phyloP scores from a whole-genome alignment of 2,329 filamentous ascomycete species.

The Ceratocystiopsis brevicomis region DNA sequence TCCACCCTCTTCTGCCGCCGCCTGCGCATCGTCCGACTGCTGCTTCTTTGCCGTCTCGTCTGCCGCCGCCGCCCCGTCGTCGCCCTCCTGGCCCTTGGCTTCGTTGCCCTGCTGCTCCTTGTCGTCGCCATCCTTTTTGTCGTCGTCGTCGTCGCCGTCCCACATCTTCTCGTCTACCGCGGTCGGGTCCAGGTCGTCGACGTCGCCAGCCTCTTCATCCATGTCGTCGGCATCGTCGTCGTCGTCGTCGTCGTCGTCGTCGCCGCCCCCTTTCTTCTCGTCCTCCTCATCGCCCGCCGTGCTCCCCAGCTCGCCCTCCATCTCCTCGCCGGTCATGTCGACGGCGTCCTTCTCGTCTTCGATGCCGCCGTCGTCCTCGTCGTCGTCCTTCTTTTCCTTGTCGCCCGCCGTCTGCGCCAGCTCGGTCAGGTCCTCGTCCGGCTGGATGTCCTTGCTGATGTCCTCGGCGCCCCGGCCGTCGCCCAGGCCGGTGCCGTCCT shows the following conservation, averaged over 20 bases:
- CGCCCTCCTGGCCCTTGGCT: conserved; percentile 40
- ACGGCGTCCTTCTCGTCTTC: conserved; percentile 70
- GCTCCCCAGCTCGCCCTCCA: conserved; percentile 65
- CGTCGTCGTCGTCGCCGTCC: conserved; percentile 70
- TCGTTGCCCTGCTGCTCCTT: conserved; percentile 48
- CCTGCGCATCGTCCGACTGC: conserved; percentile 1
- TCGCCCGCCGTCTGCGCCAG: conserved; percentile 69
- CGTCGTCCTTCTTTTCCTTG: conserved; percentile 41
- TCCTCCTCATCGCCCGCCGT: conserved; percentile 43
- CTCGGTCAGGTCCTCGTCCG: conserved; percentile 84
- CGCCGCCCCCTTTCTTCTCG: conserved; percentile 37
- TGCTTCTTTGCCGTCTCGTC: conserved; percentile 15
- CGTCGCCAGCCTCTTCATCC: conserved; percentile 77
- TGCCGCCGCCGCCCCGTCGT: conserved; percentile 35
- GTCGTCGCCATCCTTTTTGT: conserved; percentile 65
- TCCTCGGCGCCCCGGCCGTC: conserved; percentile 92
- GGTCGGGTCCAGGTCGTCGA: conserved; percentile 75
- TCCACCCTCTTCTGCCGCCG: conserved; percentile 16
- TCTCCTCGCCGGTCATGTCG: conserved; percentile 81
- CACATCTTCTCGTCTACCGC: conserved; percentile 98
- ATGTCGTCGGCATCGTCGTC: conserved; percentile 49
- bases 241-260: conserved; percentile 38
- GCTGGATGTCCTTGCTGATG: conserved; percentile 89
- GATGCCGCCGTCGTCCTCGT: conserved; percentile 45
- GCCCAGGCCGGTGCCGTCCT: conserved; percentile 81